phyloP scores from a whole-genome alignment of 1,139 yeast genomes.

The Meyerozyma smithsonii region DNA sequence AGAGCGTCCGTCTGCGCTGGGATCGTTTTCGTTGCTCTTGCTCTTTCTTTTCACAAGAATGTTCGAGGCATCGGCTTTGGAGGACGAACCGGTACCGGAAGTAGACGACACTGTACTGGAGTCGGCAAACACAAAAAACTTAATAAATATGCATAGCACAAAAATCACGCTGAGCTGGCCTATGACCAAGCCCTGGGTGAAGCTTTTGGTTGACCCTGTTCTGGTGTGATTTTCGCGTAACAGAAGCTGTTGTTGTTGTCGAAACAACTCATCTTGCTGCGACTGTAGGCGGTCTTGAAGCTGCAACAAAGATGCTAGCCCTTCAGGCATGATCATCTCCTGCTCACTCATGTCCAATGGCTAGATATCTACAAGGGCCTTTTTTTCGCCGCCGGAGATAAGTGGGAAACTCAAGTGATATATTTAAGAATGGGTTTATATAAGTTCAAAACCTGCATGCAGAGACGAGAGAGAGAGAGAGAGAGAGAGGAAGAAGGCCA shows the following conservation, averaged over 20 bases:
- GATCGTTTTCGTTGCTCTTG: slow-evolving; percentile 14
- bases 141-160: slow-evolving; percentile 69
- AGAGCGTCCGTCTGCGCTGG: slow-evolving; percentile 20
- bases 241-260: slow-evolving; percentile 25
- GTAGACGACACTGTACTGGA: slow-evolving; percentile 30
- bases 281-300: slow-evolving; percentile 26
- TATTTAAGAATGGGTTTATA: neutral
- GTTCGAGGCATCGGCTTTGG: slow-evolving; percentile 28
- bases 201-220: slow-evolving; percentile 48
- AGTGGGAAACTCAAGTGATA: neutral
- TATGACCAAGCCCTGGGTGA: slow-evolving; percentile 68
- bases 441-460: slow-evolving; percentile 1
- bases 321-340: neutral
- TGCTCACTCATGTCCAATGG: neutral
- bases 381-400: neutral
- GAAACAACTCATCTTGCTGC: slow-evolving; percentile 31
- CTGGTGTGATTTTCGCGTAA: slow-evolving; percentile 11
- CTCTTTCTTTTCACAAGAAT: slow-evolving; percentile 35
- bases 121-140: slow-evolving; percentile 88
- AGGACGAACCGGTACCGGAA: slow-evolving; percentile 24
- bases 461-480: neutral
- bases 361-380: neutral
- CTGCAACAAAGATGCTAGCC: slow-evolving; percentile 7
- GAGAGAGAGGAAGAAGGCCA: neutral
- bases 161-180: slow-evolving; percentile 85